Evolutionary conservation across 306 rosid genomes (phyloP).

Genomic region (Cotoneaster glaucophyllus): DNA sequence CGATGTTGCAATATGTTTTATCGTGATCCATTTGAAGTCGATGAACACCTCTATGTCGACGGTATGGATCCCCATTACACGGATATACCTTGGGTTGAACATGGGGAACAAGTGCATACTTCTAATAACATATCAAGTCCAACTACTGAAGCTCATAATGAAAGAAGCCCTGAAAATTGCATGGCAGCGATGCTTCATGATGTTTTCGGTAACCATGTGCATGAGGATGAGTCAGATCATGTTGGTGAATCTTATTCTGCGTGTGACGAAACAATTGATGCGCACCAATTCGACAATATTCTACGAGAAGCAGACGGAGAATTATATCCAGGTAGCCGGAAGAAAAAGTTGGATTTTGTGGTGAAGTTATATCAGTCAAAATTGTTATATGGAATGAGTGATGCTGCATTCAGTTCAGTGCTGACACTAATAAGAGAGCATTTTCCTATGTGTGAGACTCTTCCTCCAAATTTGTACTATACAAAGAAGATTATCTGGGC

Average conservation of each 20-base stretch:
- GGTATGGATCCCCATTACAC: background rate
- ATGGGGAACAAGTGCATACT: background rate
- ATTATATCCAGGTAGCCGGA: background rate
- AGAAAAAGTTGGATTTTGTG: background rate
- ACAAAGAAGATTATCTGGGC: background rate
- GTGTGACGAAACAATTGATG: background rate
- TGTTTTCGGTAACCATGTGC: background rate
- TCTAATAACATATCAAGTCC: background rate
- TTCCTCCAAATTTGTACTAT: too few species aligned
- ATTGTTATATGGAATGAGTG: too few species aligned
- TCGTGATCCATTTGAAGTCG: background rate
- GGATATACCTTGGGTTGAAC: background rate
- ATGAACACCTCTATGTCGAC: background rate
- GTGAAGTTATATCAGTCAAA: too few species aligned
- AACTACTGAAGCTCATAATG: background rate
- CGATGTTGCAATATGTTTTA: background rate
- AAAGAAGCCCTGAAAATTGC: background rate
- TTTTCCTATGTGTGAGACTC: too few species aligned
- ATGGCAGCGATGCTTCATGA: background rate
- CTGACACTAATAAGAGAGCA: too few species aligned
- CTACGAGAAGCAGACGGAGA: background rate
- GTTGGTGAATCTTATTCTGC: background rate
- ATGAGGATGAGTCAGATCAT: background rate
- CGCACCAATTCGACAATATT: background rate
- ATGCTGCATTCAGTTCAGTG: too few species aligned